Base-by-base conservation (phyloP, 2,329 filamentous ascomycete species). In the Aureobasidium leucospermi region DNA sequence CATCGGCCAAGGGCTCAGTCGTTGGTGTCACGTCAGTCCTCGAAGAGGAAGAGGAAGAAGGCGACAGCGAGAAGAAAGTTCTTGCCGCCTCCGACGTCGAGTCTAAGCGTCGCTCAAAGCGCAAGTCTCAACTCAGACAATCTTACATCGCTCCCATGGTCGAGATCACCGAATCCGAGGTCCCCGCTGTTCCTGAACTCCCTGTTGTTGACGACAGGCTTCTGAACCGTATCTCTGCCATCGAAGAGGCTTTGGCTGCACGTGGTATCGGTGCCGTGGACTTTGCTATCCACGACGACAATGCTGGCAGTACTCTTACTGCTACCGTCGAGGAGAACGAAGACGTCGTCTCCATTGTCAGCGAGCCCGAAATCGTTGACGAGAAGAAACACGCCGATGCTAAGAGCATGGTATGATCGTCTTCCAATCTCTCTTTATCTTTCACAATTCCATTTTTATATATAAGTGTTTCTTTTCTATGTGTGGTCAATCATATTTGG, bases 221-320 rank as follows among this genome's bases (percentile, higher is more conserved):
- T 1, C n/a, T 60, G 58, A 53, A 9, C 11, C 15, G 58, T 3
- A 42, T 60, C 4, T 31, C 29, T n/a, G 48, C 48, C 8, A 60
- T 60, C 15, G 58, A 60, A 16, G 41, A 47, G 1, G 48, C 48
- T 3, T 29, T 60, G 19, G 42, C 39, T 29, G 42, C 28, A 6
- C 31, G 49, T 11, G 49, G 49, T 2, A 60, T 60, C 23, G 48
- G 29, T 4, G 49, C 58, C 16, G 58, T 60, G 5, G 32, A 60
- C 23, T 60, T 60, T 29, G 32, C 58, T 13, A 43, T 60, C n/a
- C 48, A 58, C 23, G 55, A 49, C 8, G 45, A 58, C 6, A 11
- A 29, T 16, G 23, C 32, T 5, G 16, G 1, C 4, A n/a, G 23
- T 9, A 28, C 6, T 8, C 8, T 28, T 6, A 15, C 15, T 47